phyloP scores from a whole-genome alignment of 129 eudicot genomes.

The Centaurea solstitialis region DNA sequence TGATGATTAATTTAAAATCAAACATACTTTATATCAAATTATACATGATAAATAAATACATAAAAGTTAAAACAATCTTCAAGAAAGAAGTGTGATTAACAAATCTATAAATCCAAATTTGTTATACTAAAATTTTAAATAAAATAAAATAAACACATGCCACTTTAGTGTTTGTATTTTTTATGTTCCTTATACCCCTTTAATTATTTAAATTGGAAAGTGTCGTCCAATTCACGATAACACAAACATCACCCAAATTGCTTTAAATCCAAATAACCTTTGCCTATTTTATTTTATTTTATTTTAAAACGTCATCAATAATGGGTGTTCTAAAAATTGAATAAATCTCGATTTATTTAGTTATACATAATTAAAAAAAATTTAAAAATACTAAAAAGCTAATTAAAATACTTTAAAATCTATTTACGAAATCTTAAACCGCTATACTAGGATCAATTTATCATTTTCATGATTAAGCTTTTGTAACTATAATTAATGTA shows the following conservation, averaged over 20 bases:
- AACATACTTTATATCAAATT: too few species aligned
- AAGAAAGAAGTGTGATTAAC: background rate
- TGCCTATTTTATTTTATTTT: background rate
- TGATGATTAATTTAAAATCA: too few species aligned
- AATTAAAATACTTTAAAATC: too few species aligned
- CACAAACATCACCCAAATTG: conserved; percentile 10
- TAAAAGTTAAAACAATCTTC: background rate
- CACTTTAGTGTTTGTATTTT: background rate
- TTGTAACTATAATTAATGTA: background rate
- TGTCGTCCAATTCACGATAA: conserved; percentile 29
- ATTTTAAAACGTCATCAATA: background rate
- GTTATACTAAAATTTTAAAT: too few species aligned
- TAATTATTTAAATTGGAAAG: background rate
- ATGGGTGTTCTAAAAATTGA: background rate
- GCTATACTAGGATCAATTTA: too few species aligned
- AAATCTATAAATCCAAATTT: background rate
- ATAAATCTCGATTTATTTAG: background rate
- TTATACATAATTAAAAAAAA: too few species aligned
- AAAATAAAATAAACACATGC: too few species aligned
- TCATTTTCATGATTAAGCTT: background rate
- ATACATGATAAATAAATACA: background rate
- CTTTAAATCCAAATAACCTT: background rate
- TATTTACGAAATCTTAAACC: too few species aligned
- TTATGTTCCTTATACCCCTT: background rate
- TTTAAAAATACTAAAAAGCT: too few species aligned